Evolutionary conservation across 768 basidiomycete genomes (phyloP), one percentile per base, ranked within the genome.

Genomic region (Gloeophyllum trabeum): DNA sequence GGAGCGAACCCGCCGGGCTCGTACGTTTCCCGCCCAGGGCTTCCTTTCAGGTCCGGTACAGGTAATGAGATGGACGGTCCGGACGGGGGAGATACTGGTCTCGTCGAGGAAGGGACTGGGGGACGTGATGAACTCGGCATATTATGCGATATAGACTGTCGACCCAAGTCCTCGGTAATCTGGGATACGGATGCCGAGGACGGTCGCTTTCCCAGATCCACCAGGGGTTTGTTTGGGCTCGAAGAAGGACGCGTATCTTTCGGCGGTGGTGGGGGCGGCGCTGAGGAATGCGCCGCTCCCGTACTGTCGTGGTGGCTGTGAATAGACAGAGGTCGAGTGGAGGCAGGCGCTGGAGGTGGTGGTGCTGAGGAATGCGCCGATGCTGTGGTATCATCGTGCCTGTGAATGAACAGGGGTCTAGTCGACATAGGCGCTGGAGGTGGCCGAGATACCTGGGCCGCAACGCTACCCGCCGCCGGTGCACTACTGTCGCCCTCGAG

Each of bases 401-500:
- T 43, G 39, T 43, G 44, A 1, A 26, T 43, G 13, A 43, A 37
- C 7, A 43, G 26, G 24, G 46, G 23, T 13, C 22, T 35, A 14
- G 43, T 34, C 24, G 41, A 12, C 14, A 13, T 19, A 16, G 34
- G 42, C 6, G 24, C 21, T 19, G 41, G 30, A n/a, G 42, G 43
- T 3, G 46, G 20, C 21, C 24, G 43, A 25, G 26, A 41, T 5
- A 22, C 36, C 18, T n/a, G 24, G 42, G 22, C 14, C 7, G 36
- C 7, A 7, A 10, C 10, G 7, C 10, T 37, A 10, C 10, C 7
- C 20, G 7, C 13, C 16, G 28, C 28, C 16, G 28, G 16, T 32
- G 10, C 10, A 32, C 28, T 32, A 10, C 42, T 34, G 1, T 65
- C 66, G n/a, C 53, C 75, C 44, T 80, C 70, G 18, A 79, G 61